These are phyloP conservation scores for Ascochyta koolunga DNA, from an alignment of 2,329 filamentous ascomycete genomes.

Conservation along the genomic window DNA sequence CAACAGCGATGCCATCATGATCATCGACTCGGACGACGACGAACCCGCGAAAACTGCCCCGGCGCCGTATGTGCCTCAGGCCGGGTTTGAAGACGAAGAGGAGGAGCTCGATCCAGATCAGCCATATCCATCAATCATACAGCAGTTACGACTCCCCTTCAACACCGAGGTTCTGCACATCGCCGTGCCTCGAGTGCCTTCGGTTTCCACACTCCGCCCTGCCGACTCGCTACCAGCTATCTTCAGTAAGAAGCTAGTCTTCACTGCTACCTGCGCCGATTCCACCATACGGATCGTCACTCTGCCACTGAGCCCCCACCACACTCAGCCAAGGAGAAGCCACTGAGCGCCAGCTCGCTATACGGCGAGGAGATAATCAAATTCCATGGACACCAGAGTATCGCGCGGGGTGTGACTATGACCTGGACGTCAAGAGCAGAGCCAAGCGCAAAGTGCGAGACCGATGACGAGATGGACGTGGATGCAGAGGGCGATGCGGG, in stretches of 20 bases:
- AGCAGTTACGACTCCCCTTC: slow-evolving; percentile 61
- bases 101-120: slow-evolving; percentile 63
- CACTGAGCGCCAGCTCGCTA: slow-evolving; percentile 28
- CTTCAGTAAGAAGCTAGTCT: slow-evolving; percentile 58
- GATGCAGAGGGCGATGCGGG: slow-evolving; percentile 33
- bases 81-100: slow-evolving; percentile 61
- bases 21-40: slow-evolving; percentile 64
- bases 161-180: slow-evolving; percentile 61
- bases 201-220: slow-evolving; percentile 36
- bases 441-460: slow-evolving; percentile 21
- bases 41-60: slow-evolving; percentile 41
- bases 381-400: slow-evolving; percentile 58
- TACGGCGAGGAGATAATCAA: slow-evolving; percentile 56
- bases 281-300: slow-evolving; percentile 61
- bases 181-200: slow-evolving; percentile 54
- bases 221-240: slow-evolving; percentile 53
- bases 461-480: slow-evolving; percentile 47
- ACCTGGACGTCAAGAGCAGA: slow-evolving; percentile 55
- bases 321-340: slow-evolving; percentile 39
- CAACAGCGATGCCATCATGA: slow-evolving; percentile 56
- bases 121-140: slow-evolving; percentile 61
- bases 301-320: slow-evolving; percentile 62
- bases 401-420: slow-evolving; percentile 58
- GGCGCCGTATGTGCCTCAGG: slow-evolving; percentile 30
- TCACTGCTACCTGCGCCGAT: slow-evolving; percentile 63